These are phyloP conservation scores for Platanthera guangdongensis DNA, from an alignment of 106 monocot genomes.

Conservation along the genomic window DNA sequence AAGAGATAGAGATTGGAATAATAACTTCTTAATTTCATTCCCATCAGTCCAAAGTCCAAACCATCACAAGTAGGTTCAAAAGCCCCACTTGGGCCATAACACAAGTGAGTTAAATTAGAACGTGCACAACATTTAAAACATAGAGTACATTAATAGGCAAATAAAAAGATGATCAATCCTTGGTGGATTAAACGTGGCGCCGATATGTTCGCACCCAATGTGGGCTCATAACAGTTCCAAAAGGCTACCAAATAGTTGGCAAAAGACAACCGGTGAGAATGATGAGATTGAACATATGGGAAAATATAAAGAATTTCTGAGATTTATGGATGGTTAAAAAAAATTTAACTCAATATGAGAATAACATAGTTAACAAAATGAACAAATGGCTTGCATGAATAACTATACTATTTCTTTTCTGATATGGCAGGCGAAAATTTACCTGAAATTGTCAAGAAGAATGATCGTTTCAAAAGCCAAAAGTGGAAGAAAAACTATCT, in stretches of 20 bases:
- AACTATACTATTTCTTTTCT: neutral
- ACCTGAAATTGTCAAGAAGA: conserved; percentile 97
- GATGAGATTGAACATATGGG: neutral
- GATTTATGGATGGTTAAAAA: neutral
- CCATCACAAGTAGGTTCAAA: too few species aligned
- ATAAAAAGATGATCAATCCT: too few species aligned
- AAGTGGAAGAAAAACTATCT: conserved; percentile 94
- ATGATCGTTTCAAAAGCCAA: conserved; percentile 78
- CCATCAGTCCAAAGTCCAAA: too few species aligned
- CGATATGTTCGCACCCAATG: too few species aligned
- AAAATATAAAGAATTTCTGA: neutral
- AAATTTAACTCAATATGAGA: neutral
- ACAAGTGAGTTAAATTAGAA: too few species aligned
- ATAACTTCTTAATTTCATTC: too few species aligned
- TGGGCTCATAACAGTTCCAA: neutral
- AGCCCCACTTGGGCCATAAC: too few species aligned
- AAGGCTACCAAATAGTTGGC: neutral
- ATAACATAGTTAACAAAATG: neutral
- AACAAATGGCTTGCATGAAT: neutral
- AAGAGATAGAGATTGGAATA: too few species aligned
- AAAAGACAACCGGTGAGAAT: neutral
- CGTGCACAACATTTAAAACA: too few species aligned
- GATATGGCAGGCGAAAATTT: conserved; percentile 4
- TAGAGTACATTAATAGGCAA: too few species aligned
- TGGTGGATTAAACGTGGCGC: too few species aligned